phyloP scores from a whole-genome alignment of 495 filamentous ascomycete genomes.

The Venustampulla echinocandica region DNA sequence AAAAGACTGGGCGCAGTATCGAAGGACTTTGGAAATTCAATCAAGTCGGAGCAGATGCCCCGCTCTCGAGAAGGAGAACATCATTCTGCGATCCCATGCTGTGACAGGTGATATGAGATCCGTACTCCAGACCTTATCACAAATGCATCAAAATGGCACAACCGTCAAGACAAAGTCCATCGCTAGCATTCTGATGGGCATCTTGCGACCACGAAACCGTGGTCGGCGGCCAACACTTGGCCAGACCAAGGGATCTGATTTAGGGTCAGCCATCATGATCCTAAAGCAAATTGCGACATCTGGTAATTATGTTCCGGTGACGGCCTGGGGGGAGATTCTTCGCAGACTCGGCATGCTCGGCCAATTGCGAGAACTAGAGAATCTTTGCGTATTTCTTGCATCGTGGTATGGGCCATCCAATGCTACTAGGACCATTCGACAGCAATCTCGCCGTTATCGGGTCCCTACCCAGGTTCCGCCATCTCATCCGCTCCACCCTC shows the following conservation, averaged over 20 bases:
- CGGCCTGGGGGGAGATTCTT: constrained; percentile 40
- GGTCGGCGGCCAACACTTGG: constrained; percentile 3
- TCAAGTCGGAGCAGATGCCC: constrained; percentile 8
- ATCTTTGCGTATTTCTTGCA: constrained; percentile 22
- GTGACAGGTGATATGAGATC: constrained; percentile 11
- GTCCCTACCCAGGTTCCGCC: constrained; percentile 10
- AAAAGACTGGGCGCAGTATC: constrained; percentile 40
- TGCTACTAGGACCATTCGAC: neutral
- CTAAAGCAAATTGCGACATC: constrained; percentile 27
- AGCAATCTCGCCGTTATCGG: neutral
- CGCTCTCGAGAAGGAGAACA: constrained; percentile 26
- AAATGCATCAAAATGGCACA: constrained; percentile 21
- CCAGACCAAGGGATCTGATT: constrained; percentile 2
- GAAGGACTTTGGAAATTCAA: constrained; percentile 41
- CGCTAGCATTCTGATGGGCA: constrained; percentile 4
- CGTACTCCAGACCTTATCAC: constrained; percentile 17
- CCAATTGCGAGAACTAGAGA: constrained; percentile 32
- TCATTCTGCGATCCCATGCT: constrained; percentile 30
- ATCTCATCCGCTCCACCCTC: constrained; percentile 21
- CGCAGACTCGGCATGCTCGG: constrained; percentile 40
- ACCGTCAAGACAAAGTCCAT: constrained; percentile 9
- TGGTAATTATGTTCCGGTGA: constrained; percentile 26
- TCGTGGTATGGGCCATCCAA: constrained; percentile 19
- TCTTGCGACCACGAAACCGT: constrained; percentile 6
- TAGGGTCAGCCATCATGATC: constrained; percentile 24